Percentiles rank a stretch among this genome's conserved stretches.
Evolutionary conservation across 139 green algal species (phyloP).

Genomic region (Closterium sp.): DNA sequence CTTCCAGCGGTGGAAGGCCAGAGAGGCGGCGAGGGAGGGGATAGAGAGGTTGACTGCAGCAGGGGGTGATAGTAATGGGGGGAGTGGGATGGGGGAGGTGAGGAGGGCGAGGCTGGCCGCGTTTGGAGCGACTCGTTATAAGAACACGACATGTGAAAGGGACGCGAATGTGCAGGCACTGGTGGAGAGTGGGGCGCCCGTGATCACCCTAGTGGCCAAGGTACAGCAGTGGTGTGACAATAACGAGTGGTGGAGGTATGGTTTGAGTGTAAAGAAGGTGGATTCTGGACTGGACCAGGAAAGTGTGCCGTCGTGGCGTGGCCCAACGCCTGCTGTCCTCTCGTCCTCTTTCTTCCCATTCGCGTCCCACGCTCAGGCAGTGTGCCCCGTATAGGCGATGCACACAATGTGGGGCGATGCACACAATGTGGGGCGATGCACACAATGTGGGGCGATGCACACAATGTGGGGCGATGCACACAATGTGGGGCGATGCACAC

Average conservation of each 20-base stretch:
- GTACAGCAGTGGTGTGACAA: slow-evolving; percentile 12
- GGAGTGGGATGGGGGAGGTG: no score
- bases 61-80: neutral
- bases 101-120: slow-evolving; percentile 47
- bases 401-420: no score
- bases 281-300: no score
- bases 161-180: slow-evolving; percentile 53
- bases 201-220: slow-evolving; percentile 59
- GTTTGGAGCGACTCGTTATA: slow-evolving; percentile 55
- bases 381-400: no score
- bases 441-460: no score
- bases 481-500: no score
- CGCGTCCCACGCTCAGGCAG: no score
- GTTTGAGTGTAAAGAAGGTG: no score
- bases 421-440: no score
- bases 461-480: no score
- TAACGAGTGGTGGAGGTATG: no score
- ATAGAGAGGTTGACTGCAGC: neutral
- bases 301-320: no score
- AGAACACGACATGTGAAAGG: slow-evolving; percentile 47
- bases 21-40: neutral
- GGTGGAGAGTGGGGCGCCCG: slow-evolving; percentile 36
- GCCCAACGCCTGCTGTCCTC: neutral
- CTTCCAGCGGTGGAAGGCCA: slow-evolving; percentile 35
- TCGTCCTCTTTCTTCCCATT: neutral